Evolutionary conservation across 352 stramenopile species (phyloP), one percentile per base, ranked within the genome.

Genomic region (Globisporangium yorkense): DNA sequence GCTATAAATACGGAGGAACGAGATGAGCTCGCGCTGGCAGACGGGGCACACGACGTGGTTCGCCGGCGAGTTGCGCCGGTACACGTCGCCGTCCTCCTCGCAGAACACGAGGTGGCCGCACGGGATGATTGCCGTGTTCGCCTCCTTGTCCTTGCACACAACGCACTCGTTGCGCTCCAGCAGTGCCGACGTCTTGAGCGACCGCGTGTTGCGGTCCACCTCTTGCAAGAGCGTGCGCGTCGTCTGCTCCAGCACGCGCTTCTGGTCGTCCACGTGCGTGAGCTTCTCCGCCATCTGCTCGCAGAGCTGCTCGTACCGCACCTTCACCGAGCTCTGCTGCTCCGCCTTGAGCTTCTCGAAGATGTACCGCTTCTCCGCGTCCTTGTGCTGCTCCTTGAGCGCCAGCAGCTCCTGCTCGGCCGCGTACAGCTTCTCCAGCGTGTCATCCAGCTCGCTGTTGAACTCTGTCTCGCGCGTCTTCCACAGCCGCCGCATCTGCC

Each of bases 91-190:
- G 62, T 94, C 84, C n/a, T 88, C 66, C 31, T 94, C 77, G 65
- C 84, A 94, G 57, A 94, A 94, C 54, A 82, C 89, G 46, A 94
- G 46, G 47, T 94, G 84, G n/a, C 84, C 84, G 45, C 84, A 94
- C 45, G 84, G 84, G 52, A 92, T 81, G 41, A 94, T 69, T 5
- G 84, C 84, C 35, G 75, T 89, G 51, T 88, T 83, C 0, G 84
- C 80, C 37, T 75, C 62, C 35, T 71, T 71, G 56, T 94, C 84
- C 58, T 89, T 88, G 71, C 84, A 94, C 57, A 94, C 63, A 53
- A 94, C 74, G 63, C 84, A 94, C 63, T 94, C 84, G 53, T 66
- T 85, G 52, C 73, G 70, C 48, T 89, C 80, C 0, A 88, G 67
- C 18, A 80, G 60, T 15, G 81, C 73, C 33, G 72, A 70, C 51